These are phyloP conservation scores for Davidsoniella neocaledoniae DNA, from an alignment of 2,329 filamentous ascomycete species.

Conservation along the genomic window DNA sequence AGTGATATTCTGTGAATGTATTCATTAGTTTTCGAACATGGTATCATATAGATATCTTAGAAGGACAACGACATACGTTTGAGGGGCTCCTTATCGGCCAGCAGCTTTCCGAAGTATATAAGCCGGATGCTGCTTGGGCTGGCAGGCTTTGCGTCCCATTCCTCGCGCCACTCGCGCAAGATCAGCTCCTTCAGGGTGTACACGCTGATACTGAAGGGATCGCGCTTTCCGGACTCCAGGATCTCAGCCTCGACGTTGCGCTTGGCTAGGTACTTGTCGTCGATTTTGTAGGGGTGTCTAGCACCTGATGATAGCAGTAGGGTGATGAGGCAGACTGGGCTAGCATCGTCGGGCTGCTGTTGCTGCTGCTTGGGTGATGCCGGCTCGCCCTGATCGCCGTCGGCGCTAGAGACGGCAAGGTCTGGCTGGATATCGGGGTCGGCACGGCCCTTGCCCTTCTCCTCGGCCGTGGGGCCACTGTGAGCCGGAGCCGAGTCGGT, in stretches of 20 bases:
- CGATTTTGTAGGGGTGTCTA: constrained; percentile 77
- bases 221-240: constrained; percentile 35
- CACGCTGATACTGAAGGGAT: constrained; percentile 80
- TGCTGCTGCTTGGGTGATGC: not conserved
- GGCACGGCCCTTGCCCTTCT: constrained; percentile 13
- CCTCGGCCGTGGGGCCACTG: not conserved
- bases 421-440: constrained; percentile 5
- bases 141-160: constrained; percentile 77
- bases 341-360: constrained; percentile 16
- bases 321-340: constrained; percentile 52
- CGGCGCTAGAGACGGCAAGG: not conserved
- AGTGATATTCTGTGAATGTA: constrained; percentile 49
- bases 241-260: constrained; percentile 59
- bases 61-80: constrained; percentile 44
- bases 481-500: not conserved
- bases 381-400: not conserved
- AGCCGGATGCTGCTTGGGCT: constrained; percentile 80
- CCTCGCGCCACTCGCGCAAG: constrained; percentile 76
- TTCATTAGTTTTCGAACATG: constrained; percentile 4
- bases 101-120: constrained; percentile 78
- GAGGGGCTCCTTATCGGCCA: constrained; percentile 74
- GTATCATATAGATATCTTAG: not conserved
- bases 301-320: constrained; percentile 67
- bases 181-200: constrained; percentile 93
- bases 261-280: constrained; percentile 69